A percentile compares a stretch with the other conserved stretches of the same genome.
phyloP scores from a whole-genome alignment of 2,329 filamentous ascomycete species.

The Phialemonium atrogriseum region DNA sequence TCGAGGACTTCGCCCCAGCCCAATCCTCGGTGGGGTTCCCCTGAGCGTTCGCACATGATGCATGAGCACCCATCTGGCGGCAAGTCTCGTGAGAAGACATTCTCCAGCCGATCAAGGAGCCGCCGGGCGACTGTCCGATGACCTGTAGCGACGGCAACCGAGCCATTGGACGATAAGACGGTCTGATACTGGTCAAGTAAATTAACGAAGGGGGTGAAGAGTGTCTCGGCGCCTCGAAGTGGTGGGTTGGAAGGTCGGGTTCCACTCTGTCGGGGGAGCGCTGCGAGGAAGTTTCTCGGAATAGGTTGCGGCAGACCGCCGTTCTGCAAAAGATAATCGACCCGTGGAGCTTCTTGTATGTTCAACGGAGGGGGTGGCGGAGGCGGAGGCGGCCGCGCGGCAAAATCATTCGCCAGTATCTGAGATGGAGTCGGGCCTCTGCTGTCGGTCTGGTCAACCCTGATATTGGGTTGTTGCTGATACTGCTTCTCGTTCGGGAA shows the following conservation, averaged over 20 bases:
- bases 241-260: constrained; percentile 55
- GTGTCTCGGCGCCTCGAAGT: constrained; percentile 56
- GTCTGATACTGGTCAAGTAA: constrained; percentile 79
- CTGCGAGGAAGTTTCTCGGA: constrained; percentile 65
- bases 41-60: constrained; percentile 64
- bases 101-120: constrained; percentile 81
- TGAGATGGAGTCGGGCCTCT: too few relatives aligned
- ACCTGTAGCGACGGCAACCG: constrained; percentile 87
- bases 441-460: too few relatives aligned
- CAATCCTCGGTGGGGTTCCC: constrained; percentile 61
- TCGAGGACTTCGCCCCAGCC: constrained; percentile 96
- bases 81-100: constrained; percentile 89
- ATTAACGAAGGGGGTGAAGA: constrained; percentile 77
- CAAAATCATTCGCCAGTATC: too few relatives aligned
- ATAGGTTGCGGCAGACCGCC: constrained; percentile 69
- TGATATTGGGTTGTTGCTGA: too few relatives aligned
- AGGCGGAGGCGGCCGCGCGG: constrained; percentile 46
- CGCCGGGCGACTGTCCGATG: constrained; percentile 90
- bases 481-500: constrained; percentile 32
- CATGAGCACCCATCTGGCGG: constrained; percentile 80
- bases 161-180: constrained; percentile 77
- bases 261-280: constrained; percentile 47
- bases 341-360: constrained; percentile 64
- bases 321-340: constrained; percentile 88
- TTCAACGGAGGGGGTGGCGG: constrained; percentile 71